These are phyloP conservation scores for Sphaerosporella brunnea DNA, from an alignment of 495 filamentous ascomycete genomes.

Conservation along the genomic window DNA sequence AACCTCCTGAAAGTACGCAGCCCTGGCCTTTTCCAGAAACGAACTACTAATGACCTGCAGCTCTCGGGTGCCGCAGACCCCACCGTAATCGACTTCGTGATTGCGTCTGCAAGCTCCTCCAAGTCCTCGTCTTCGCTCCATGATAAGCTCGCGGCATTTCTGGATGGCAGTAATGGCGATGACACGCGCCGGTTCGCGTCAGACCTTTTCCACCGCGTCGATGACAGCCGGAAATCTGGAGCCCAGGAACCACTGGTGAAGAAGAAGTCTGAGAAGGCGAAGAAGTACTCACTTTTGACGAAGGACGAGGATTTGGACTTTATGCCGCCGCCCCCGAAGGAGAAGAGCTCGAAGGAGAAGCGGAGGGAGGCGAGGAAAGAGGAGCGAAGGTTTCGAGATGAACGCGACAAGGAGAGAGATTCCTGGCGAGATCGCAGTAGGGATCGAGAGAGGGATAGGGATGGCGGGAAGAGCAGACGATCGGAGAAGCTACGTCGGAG, in stretches of 20 bases:
- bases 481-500: slow-evolving; percentile 38
- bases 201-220: slow-evolving; percentile 35
- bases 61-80: slow-evolving; percentile 43
- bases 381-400: slow-evolving; percentile 23
- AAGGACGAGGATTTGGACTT: slow-evolving; percentile 42
- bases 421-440: slow-evolving; percentile 24
- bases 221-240: slow-evolving; percentile 13
- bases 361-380: slow-evolving; percentile 31
- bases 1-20: slow-evolving; percentile 24
- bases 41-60: slow-evolving; percentile 7
- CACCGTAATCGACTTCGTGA: slow-evolving; percentile 44
- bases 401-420: slow-evolving; percentile 21
- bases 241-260: slow-evolving; percentile 16
- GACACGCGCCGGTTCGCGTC: slow-evolving; percentile 36
- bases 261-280: slow-evolving; percentile 30
- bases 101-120: slow-evolving; percentile 39
- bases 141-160: slow-evolving; percentile 37
- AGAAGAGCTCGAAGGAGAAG: slow-evolving; percentile 35
- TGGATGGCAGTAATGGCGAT: slow-evolving; percentile 33
- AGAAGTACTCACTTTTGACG: slow-evolving; percentile 63
- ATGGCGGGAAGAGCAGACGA: slow-evolving; percentile 29
- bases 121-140: slow-evolving; percentile 37
- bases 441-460: slow-evolving; percentile 28
- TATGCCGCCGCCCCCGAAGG: slow-evolving; percentile 29
- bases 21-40: background rate